Evolutionary conservation across 495 filamentous ascomycete species (phyloP), one percentile per base, ranked within the genome.

Genomic region (Penicillium nucicola): DNA sequence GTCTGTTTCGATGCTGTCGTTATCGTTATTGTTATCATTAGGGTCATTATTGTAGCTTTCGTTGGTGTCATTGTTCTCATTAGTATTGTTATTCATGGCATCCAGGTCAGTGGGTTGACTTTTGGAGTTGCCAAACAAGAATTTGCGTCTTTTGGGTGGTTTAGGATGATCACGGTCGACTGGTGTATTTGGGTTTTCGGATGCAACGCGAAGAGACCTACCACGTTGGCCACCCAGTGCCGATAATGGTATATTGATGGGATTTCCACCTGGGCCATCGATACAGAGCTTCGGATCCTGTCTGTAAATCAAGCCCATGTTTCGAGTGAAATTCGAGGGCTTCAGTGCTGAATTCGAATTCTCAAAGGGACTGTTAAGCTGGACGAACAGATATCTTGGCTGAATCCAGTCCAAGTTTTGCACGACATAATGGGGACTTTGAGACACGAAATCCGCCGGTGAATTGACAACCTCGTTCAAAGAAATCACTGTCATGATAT

Each of bases 391-490:
- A 66, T 95, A 97, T 49, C 92, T 78, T 18, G 88, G 87, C 60
- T 96, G 92, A 50, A 95, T 92, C 92, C 92, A 97, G 54, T 95
- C 86, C 12, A 86, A 69, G 30, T 89, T 76, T 4, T 77, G 63
- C 2, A 97, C 85, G 13, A 96, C 92, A 28, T 87, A 83, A 63
- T 84, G 79, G 0, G 85, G 86, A 0, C 3, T 30, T 1, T 1
- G 51, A 37, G 67, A 75, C 18, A 77, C 62, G 56, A 88, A 96
- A 42, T 87, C 56, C 0, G 69, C 25, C 0, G 89, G 82, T 0
- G 74, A 76, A 58, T 96, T 96, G 57, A 96, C 84, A 43, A 97
- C 85, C 57, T 97, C 92, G 61, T 92, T 92, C 44, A 97, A 65
- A 25, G 87, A 84, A n/a, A 97, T 67, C 4, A 86, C 87, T 2